phyloP scores from a whole-genome alignment of 2,329 filamentous ascomycete species.

The Xylaria sp. region DNA sequence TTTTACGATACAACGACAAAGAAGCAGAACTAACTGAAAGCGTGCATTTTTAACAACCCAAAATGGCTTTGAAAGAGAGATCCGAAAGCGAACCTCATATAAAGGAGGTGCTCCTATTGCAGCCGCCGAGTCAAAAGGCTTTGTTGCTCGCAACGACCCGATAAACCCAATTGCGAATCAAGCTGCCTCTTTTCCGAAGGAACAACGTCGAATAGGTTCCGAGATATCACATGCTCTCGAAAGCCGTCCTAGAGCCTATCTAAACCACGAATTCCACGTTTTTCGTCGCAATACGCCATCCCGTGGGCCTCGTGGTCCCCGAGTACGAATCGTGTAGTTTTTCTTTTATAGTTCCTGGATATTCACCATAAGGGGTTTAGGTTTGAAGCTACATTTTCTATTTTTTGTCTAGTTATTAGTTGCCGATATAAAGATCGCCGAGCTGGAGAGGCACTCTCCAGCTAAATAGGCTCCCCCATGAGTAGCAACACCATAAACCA shows the following conservation, averaged over 20 bases:
- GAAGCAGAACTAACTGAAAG: constrained; percentile 1
- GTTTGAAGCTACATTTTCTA: neutral
- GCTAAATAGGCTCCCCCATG: constrained; percentile 12
- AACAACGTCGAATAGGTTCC: neutral
- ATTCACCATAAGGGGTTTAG: neutral
- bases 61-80: constrained; percentile 14
- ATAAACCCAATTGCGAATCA: constrained; percentile 11
- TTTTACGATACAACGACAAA: neutral
- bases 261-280: neutral
- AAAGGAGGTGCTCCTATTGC: constrained; percentile 3
- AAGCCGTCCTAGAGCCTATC: neutral
- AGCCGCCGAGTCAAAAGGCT: constrained; percentile 10
- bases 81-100: constrained; percentile 11
- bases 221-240: neutral
- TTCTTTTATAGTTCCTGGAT: neutral
- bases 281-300: neutral
- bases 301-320: neutral
- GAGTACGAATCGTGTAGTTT: neutral
- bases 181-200: neutral
- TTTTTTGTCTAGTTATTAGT: neutral
- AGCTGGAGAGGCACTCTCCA: constrained; percentile 6
- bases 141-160: constrained; percentile 4
- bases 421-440: neutral
- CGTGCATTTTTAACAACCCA: neutral
- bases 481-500: neutral